Evolutionary conservation across 768 basidiomycete genomes (phyloP).

Genomic region (Mycena epipterygia): DNA sequence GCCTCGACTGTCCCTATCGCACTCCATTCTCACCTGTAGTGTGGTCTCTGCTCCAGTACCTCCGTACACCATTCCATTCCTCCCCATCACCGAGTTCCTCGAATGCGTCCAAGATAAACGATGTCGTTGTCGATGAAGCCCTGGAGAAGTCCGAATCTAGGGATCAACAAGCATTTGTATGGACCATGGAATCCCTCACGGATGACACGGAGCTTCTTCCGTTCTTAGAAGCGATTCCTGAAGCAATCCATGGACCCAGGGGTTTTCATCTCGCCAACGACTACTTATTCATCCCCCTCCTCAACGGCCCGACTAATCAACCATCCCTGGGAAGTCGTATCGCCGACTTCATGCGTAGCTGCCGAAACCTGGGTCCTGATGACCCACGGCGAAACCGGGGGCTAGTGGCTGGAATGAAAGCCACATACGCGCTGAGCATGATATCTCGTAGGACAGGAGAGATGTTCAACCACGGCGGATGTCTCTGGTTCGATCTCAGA

Average conservation of each 20-base stretch:
- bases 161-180: not conserved
- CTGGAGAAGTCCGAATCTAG: not conserved
- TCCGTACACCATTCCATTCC: not conserved
- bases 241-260: not conserved
- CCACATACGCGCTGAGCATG: not conserved
- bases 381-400: no score
- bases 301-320: not conserved
- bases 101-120: not conserved
- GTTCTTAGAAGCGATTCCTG: not conserved
- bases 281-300: not conserved
- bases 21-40: constrained; percentile 16
- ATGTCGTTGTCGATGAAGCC: not conserved
- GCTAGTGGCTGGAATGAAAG: not conserved
- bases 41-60: not conserved
- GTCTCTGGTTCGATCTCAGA: no score
- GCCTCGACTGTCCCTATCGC: constrained; percentile 30
- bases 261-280: not conserved
- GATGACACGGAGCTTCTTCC: not conserved
- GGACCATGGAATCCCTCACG: not conserved
- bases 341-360: not conserved
- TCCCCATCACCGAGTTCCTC: not conserved
- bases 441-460: no score
- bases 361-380: no score
- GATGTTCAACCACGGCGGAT: no score
- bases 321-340: not conserved